Conservation (phyloP, 768 basidiomycete genomes). For the Mrakia gelida region DNA sequence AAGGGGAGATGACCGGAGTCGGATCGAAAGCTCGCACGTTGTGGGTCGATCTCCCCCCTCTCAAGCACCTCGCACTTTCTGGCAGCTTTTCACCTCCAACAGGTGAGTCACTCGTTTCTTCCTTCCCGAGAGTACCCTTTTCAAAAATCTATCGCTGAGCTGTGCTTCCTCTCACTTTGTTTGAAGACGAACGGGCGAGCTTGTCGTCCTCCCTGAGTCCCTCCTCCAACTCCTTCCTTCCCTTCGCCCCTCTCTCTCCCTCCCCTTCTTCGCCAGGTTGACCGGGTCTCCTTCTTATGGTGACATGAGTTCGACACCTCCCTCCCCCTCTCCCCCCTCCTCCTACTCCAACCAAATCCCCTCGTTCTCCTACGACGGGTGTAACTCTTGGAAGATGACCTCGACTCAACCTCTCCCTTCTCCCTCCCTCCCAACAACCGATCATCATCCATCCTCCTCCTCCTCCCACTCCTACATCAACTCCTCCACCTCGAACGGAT, state of each 20-base stretch:
- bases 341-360: not conserved
- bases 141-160: not conserved
- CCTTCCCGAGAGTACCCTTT: too few species aligned
- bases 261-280: not conserved
- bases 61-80: too few species aligned
- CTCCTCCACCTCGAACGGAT: not conserved
- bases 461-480: not conserved
- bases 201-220: too few species aligned
- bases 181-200: not conserved
- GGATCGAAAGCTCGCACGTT: too few species aligned
- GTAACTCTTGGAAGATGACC: not conserved
- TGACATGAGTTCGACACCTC: not conserved
- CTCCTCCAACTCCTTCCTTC: not conserved
- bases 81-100: too few species aligned
- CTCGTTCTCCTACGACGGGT: not conserved
- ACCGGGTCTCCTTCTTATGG: not conserved
- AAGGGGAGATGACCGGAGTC: too few species aligned
- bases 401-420: not conserved
- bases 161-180: not conserved
- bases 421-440: not conserved
- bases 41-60: too few species aligned
- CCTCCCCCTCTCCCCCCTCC: not conserved
- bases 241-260: not conserved
- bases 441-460: too few species aligned
- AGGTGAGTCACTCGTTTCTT: too few species aligned